phyloP scores from a whole-genome alignment of 1,284 basidiomycete species.

The Rhodotorula sp. region DNA sequence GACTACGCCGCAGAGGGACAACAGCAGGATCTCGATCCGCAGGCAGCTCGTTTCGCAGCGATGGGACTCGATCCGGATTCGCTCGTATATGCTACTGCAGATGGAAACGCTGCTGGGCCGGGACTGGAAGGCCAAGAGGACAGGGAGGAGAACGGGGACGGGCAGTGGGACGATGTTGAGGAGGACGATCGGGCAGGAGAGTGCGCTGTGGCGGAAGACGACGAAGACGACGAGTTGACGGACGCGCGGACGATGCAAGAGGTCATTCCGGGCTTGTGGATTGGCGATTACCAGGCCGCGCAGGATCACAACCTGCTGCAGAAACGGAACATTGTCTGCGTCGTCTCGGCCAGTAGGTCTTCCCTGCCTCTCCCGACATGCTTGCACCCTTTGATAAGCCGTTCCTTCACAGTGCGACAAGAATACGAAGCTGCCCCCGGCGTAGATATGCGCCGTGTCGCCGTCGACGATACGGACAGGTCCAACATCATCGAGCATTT shows the following conservation, averaged over 20 bases:
- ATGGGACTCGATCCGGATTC: constrained; percentile 1
- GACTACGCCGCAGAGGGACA: neutral
- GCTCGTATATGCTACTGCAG: neutral
- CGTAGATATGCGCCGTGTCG: constrained; percentile 45
- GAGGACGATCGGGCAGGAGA: neutral
- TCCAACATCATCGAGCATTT: constrained; percentile 50
- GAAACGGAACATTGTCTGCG: constrained; percentile 32
- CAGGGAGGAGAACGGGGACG: neutral
- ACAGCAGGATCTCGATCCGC: neutral
- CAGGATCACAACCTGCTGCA: constrained; percentile 33
- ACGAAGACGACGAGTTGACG: neutral
- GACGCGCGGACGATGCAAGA: constrained; percentile 30
- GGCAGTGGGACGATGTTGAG: neutral
- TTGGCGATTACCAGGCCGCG: constrained; percentile 41
- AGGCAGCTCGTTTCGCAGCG: neutral
- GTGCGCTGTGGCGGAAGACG: neutral
- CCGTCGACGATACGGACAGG: constrained; percentile 48
- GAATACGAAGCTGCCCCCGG: constrained; percentile 40
- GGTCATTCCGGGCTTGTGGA: constrained; percentile 42
- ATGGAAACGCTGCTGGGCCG: neutral
- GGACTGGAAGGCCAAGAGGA: neutral
- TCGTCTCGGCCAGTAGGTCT: constrained; percentile 43
- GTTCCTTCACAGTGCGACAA: constrained; percentile 38
- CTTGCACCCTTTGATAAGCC: neutral
- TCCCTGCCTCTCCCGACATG: neutral